Percentiles rank a stretch among this genome's conserved stretches.
These are phyloP conservation scores for Russula compacta DNA, from an alignment of 768 basidiomycete species.

Conservation along the genomic window DNA sequence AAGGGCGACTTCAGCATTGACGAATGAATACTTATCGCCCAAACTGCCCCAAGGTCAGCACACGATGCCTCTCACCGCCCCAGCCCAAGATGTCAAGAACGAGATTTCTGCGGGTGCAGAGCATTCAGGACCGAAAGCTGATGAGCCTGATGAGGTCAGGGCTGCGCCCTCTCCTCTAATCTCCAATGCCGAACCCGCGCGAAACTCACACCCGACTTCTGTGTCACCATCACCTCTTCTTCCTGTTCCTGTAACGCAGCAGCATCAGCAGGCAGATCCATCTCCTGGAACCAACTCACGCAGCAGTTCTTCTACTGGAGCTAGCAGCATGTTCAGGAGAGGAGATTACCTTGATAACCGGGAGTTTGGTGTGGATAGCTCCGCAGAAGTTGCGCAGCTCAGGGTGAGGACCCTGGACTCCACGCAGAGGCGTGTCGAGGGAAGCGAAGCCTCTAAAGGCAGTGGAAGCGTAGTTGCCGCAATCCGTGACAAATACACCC, in stretches of 20 bases:
- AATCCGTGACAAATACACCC: slow-evolving; percentile 56
- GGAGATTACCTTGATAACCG: slow-evolving; percentile 21
- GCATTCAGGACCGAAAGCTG: not conserved
- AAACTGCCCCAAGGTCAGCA: not conserved
- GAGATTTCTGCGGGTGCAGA: not conserved
- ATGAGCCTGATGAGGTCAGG: not conserved
- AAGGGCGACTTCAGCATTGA: not conserved
- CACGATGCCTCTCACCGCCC: not conserved
- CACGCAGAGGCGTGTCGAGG: slow-evolving; percentile 30
- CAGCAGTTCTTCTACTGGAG: slow-evolving; percentile 6
- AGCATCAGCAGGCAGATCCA: not conserved
- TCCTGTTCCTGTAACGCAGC: not conserved
- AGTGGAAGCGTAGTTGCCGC: slow-evolving; percentile 56
- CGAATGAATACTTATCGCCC: not conserved
- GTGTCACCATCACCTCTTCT: not conserved
- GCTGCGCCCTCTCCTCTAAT: not conserved
- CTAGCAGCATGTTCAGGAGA: slow-evolving; percentile 11
- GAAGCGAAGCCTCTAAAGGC: slow-evolving; percentile 45
- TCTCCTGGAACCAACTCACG: slow-evolving; percentile 4
- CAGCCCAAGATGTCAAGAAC: not conserved
- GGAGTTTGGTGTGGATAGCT: slow-evolving; percentile 25
- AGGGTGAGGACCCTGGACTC: slow-evolving; percentile 15
- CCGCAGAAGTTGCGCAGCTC: slow-evolving; percentile 22
- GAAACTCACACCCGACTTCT: not conserved
- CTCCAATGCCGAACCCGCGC: not conserved